phyloP scores from a whole-genome alignment of 192 early-diverging fungal genomes.

The Chytriomyces sp. region DNA sequence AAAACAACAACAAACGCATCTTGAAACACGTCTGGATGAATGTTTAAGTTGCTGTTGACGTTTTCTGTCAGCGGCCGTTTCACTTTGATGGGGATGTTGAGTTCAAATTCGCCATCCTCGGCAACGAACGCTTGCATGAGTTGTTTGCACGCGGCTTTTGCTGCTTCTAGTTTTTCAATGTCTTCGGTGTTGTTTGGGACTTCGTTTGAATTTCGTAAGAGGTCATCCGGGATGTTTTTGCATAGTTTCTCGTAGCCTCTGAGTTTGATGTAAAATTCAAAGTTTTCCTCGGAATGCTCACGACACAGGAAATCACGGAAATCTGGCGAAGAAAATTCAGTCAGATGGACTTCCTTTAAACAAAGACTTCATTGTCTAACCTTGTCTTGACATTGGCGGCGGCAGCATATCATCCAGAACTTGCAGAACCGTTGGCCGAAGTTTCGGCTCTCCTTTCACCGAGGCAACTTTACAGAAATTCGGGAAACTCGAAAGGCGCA shows the following conservation, averaged over 20 bases:
- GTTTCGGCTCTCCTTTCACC: neutral
- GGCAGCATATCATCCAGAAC: constrained; percentile 3
- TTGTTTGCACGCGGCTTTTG: constrained; percentile 4
- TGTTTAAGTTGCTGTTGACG: constrained; percentile 17
- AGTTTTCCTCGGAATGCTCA: constrained; percentile 30
- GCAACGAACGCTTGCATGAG: constrained; percentile 29
- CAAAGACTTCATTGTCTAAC: neutral
- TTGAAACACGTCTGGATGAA: constrained; percentile 41
- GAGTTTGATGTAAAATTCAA: constrained; percentile 25
- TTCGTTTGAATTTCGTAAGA: neutral
- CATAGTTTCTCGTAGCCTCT: constrained; percentile 20
- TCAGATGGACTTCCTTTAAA: neutral
- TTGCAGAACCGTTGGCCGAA: constrained; percentile 9
- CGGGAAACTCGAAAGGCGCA: constrained; percentile 34
- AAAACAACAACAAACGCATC: constrained; percentile 23
- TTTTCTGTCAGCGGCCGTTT: constrained; percentile 13
- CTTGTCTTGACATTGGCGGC: constrained; percentile 10
- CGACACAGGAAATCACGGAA: constrained; percentile 24
- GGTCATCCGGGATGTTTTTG: constrained; percentile 1
- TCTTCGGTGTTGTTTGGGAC: neutral
- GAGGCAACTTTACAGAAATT: constrained; percentile 24
- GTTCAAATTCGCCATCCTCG: constrained; percentile 19
- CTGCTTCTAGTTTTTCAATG: too few species aligned
- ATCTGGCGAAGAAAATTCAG: neutral
- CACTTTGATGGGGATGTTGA: constrained; percentile 36